Conservation (phyloP, 164 flowering plant genomes). For the Aristolochia contorta region DNA sequence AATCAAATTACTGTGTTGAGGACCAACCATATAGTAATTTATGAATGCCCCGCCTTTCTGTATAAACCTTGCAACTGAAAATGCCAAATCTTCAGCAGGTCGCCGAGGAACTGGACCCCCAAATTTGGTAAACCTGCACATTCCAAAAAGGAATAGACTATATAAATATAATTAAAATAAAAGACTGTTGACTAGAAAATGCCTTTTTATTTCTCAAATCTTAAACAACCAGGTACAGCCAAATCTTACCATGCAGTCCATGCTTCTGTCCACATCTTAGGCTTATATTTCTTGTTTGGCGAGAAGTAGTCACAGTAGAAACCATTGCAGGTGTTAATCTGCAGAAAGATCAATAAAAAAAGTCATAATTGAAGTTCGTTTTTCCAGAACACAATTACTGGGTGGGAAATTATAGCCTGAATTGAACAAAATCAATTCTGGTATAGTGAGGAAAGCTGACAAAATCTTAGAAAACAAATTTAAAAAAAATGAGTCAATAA, state of each 20-base stretch:
- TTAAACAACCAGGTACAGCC: constrained; percentile 1
- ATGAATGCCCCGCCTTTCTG: constrained; percentile 91
- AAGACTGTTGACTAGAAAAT: background rate
- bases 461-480: too few species aligned
- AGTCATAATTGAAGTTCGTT: background rate
- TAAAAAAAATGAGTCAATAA: too few species aligned
- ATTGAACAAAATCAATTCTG: too few species aligned
- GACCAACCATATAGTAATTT: constrained; percentile 88
- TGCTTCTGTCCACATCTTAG: constrained; percentile 99
- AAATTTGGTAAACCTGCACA: constrained; percentile 77
- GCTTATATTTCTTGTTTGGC: constrained; percentile 86
- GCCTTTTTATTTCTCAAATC: background rate
- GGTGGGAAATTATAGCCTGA: too few species aligned
- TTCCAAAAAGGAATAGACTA: background rate
- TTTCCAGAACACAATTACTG: too few species aligned
- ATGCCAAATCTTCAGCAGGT: constrained; percentile 93
- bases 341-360: constrained; percentile 6
- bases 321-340: constrained; percentile 97
- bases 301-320: constrained; percentile 95
- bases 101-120: constrained; percentile 89
- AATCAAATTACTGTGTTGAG: background rate
- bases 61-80: constrained; percentile 85
- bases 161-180: background rate
- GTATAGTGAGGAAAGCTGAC: too few species aligned
- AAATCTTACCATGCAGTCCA: constrained; percentile 91